Percentiles rank a stretch among this genome's conserved stretches.
Conservation (phyloP, 1,284 basidiomycete species). For the Hymenochaete sp. region DNA sequence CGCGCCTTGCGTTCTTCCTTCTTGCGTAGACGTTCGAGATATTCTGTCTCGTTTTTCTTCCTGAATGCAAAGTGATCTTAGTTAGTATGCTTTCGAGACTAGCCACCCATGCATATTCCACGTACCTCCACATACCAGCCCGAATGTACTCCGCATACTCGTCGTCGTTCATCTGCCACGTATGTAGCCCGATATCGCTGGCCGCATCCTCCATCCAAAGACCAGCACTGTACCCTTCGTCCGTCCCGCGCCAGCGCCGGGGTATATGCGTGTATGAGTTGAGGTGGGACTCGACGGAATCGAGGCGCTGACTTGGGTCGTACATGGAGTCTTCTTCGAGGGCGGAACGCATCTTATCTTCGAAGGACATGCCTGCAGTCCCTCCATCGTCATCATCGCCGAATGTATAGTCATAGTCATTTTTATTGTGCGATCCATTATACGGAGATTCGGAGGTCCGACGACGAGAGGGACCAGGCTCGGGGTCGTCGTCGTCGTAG, state of each 20-base stretch:
- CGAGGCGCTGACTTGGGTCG: slow-evolving; percentile 39
- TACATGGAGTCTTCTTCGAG: slow-evolving; percentile 46
- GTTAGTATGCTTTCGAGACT: slow-evolving; percentile 1
- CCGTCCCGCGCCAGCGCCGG: slow-evolving; percentile 37
- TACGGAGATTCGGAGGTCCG: neutral
- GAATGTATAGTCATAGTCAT: neutral
- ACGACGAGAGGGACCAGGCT: slow-evolving; percentile 8
- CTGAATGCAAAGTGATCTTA: slow-evolving; percentile 28
- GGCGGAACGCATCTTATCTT: slow-evolving; percentile 61
- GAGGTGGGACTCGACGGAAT: slow-evolving; percentile 50
- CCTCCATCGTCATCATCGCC: slow-evolving; percentile 14
- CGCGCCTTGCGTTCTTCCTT: slow-evolving; percentile 32
- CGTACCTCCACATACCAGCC: slow-evolving; percentile 70
- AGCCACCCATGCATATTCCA: slow-evolving; percentile 7
- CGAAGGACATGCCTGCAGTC: slow-evolving; percentile 38
- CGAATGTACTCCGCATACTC: slow-evolving; percentile 77
- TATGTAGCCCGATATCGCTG: slow-evolving; percentile 41
- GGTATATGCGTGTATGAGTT: slow-evolving; percentile 65
- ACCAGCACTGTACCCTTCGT: slow-evolving; percentile 17
- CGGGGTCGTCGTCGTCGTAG: neutral
- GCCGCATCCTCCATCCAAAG: slow-evolving; percentile 30
- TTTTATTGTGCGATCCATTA: neutral
- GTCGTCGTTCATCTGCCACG: slow-evolving; percentile 68
- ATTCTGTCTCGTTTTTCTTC: slow-evolving; percentile 57
- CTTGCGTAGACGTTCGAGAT: slow-evolving; percentile 50